Base-by-base conservation (phyloP, 2,329 filamentous ascomycete species). In the Arthrinium phaeospermum region DNA sequence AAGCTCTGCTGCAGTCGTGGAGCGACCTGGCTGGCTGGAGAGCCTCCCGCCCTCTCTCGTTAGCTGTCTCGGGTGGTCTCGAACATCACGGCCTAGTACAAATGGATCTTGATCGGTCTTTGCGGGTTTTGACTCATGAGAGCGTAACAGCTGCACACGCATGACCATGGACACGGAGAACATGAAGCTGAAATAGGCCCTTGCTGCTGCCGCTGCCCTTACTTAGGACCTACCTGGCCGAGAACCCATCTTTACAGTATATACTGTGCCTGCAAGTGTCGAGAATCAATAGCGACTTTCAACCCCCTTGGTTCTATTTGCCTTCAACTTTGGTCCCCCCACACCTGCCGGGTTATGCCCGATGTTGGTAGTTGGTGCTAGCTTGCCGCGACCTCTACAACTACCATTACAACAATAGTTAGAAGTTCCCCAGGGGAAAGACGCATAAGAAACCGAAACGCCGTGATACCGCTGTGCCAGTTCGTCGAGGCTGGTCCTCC, bases 401-500 rank as follows among this genome's bases (percentile, higher is more conserved):
- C 14, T 64, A 24, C 57, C n/a, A 41, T 22, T 64, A 64, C 30
- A 64, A 41, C 37, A 41, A 41, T 41, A 41, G 34, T 24, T 41
- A 37, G 57, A 34, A 19, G 44, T 34, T 30, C 41, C 22, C 24
- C 14, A 22, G 67, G 34, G 37, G 16, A 61, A 30, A 12, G 0
- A n/a, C 53, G 12, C 53, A 61, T 37, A 22, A 8, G 27, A 34
- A 70, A n/a, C 30, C 8, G 22, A 41, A 19, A 14, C 19, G 22
- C 34, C 8, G 19, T n/a, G 12, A 13, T 37, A 13, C 19, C 13
- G 10, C 24, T 24, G 22, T 41, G 34, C 57, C 37, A 64, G 2
- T 30, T 47, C 49, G 67, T 70, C 67, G 70, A 73, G 72, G 72
- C 72, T 45, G 72, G 72, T 8, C 72, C 72, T 70, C 49, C 46